These are phyloP conservation scores for Anthracocystis walkeri DNA, from an alignment of 1,284 basidiomycete species.

Conservation along the genomic window DNA sequence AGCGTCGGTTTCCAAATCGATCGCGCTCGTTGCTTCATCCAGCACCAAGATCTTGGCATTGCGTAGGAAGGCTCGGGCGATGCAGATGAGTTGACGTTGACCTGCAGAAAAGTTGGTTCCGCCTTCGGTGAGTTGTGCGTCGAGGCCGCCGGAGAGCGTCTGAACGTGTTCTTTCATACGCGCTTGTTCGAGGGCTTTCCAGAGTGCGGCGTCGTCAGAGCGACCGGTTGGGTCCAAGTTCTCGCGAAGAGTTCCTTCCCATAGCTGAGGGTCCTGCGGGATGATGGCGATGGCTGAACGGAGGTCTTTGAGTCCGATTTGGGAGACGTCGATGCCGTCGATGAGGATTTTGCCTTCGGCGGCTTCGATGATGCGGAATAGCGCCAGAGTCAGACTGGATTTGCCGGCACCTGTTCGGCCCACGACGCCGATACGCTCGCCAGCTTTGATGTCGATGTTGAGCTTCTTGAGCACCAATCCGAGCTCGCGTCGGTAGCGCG, in stretches of 20 bases:
- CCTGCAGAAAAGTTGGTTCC: conserved; percentile 84
- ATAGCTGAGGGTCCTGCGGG: conserved; percentile 80
- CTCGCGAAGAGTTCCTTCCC: conserved; percentile 85
- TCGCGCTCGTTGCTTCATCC: conserved; percentile 78
- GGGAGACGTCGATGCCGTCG: conserved; percentile 84
- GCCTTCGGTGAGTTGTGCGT: conserved; percentile 82
- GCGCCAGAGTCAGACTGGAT: conserved; percentile 77
- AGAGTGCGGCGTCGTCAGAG: conserved; percentile 80
- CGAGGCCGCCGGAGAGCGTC: conserved; percentile 78
- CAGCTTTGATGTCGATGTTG: conserved; percentile 75
- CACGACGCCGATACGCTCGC: conserved; percentile 77
- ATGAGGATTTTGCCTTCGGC: conserved; percentile 81
- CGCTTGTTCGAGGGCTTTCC: conserved; percentile 82
- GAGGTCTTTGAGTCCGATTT: conserved; percentile 83
- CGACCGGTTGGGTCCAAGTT: conserved; percentile 83
- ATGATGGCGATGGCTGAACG: conserved; percentile 80
- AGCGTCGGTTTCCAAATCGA: conserved; percentile 89
- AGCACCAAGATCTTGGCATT: conserved; percentile 85
- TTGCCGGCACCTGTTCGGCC: conserved; percentile 95
- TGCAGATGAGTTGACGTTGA: conserved; percentile 74
- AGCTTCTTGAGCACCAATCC: conserved; percentile 83
- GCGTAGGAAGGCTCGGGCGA: conserved; percentile 67
- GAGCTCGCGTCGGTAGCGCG: conserved; percentile 84
- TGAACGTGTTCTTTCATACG: conserved; percentile 79
- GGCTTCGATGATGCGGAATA: conserved; percentile 75